Percentiles rank a stretch among this genome's conserved stretches.
Conservation (phyloP, 768 basidiomycete species). For the Obba rivulosa region DNA sequence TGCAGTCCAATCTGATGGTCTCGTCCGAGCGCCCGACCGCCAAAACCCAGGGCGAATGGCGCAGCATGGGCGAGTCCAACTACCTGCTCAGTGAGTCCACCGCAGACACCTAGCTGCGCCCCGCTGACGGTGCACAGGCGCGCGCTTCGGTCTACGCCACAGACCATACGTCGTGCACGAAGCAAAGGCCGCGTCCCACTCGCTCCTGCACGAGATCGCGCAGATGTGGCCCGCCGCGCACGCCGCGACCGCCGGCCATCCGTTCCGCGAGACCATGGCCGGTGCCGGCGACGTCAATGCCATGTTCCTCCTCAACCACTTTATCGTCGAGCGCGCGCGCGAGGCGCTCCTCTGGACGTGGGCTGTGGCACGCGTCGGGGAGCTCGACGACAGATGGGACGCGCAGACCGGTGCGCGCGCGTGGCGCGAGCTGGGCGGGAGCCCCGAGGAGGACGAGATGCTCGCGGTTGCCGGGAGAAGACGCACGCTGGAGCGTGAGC, state of each 20-base stretch:
- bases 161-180: slow-evolving; percentile 38
- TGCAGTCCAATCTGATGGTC: slow-evolving; percentile 29
- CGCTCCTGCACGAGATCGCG: slow-evolving; percentile 30
- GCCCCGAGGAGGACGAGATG: slow-evolving; percentile 5
- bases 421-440: slow-evolving; percentile 28
- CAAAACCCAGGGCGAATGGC: slow-evolving; percentile 31
- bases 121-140: slow-evolving; percentile 15
- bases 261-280: slow-evolving; percentile 26
- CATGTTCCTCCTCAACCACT: slow-evolving; percentile 28
- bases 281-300: slow-evolving; percentile 29
- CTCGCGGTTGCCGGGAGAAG: slow-evolving; percentile 9
- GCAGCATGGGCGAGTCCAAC: slow-evolving; percentile 30
- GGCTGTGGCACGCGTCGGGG: slow-evolving; percentile 29
- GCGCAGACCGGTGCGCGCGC: slow-evolving; percentile 12
- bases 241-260: slow-evolving; percentile 24
- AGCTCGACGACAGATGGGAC: slow-evolving; percentile 18
- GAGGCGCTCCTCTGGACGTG: slow-evolving; percentile 34
- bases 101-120: no score
- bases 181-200: slow-evolving; percentile 28
- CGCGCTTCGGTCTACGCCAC: slow-evolving; percentile 32
- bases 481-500: slow-evolving; percentile 15
- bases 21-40: slow-evolving; percentile 15
- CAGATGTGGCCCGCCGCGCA: slow-evolving; percentile 26
- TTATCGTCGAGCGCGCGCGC: slow-evolving; percentile 30
- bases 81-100: slow-evolving; percentile 30